Evolutionary conservation across 805 yeast genomes (phyloP).

Genomic region (Sungouiozyma ichnusensis): DNA sequence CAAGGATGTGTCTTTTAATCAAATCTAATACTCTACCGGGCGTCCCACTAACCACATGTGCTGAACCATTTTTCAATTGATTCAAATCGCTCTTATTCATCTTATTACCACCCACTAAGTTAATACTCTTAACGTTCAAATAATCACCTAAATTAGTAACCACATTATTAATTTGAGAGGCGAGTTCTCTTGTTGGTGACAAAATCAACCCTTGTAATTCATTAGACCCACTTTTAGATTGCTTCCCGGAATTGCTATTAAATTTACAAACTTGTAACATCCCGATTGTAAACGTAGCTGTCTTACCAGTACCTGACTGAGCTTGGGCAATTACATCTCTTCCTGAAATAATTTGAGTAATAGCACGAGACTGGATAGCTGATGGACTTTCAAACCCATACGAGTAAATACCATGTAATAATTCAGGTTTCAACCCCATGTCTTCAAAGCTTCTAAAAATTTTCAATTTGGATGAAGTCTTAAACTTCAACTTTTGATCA

Average conservation of each 20-base stretch:
- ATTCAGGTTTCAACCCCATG: slow-evolving; percentile 55
- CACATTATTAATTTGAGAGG: slow-evolving; percentile 84
- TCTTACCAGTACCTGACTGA: slow-evolving; percentile 98
- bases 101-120: slow-evolving; percentile 84
- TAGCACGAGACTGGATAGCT: slow-evolving; percentile 94
- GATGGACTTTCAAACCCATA: slow-evolving; percentile 95
- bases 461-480: slow-evolving; percentile 44
- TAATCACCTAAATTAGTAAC: slow-evolving; percentile 78
- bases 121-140: slow-evolving; percentile 77
- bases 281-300: slow-evolving; percentile 96
- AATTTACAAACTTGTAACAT: slow-evolving; percentile 80
- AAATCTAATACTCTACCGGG: slow-evolving; percentile 93
- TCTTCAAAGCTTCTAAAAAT: slow-evolving; percentile 59
- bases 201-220: slow-evolving; percentile 83
- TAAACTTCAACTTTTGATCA: slow-evolving; percentile 52
- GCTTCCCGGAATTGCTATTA: slow-evolving; percentile 16
- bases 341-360: slow-evolving; percentile 85
- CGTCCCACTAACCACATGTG: slow-evolving; percentile 90
- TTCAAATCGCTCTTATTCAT: slow-evolving; percentile 72
- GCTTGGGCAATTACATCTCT: slow-evolving; percentile 96
- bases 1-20: slow-evolving; percentile 71
- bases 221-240: slow-evolving; percentile 27
- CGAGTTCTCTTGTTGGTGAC: slow-evolving; percentile 95
- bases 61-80: slow-evolving; percentile 58
- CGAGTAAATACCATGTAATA: slow-evolving; percentile 57